Base-by-base conservation (phyloP, 495 filamentous ascomycete genomes). In the Lasiosphaeria hispida region DNA sequence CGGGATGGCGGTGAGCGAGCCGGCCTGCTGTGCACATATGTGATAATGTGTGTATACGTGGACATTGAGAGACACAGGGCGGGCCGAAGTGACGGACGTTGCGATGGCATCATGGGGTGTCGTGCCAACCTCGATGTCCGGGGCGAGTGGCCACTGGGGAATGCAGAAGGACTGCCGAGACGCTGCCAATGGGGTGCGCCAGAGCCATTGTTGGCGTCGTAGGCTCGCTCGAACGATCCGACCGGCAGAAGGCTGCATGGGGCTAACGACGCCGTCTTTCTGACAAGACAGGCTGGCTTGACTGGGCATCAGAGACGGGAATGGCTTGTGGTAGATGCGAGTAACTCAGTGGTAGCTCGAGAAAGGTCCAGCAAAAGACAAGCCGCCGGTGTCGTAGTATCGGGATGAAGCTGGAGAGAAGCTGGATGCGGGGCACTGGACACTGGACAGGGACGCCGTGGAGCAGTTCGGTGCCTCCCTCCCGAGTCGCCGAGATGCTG, bases 171-270 rank as follows among this genome's bases (percentile, higher is more conserved):
- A 17, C 43, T 47, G 17, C 43, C 43, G 18, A 47, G 48, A 50
- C 48, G 7, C 30, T 37, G 30, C 48, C 48, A 50, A 50, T 50
- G 30, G 48, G 48, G 23, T 30, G 23, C 23, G 23, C 23, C 23
- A 50, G 48, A 35, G 19, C 30, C 19, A 50, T 11, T 14, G 30
- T 15, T 10, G 30, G 13, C 43, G 19, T 37, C 48, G 14, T 41
- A 15, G 39, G 39, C 39, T 41, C 39, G 39, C 39, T 41, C 39
- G 14, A 37, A 50, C 18, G 7, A 50, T 37, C 48, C 48, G 48
- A 50, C 30, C 48, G 9, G 34, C 34, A 50, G 48, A 50, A 36
- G 48, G 48, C 48, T 50, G 34, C 48, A 50, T 23, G 18, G 15
- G 4, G 34, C 30, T 50, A 50, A 34, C 30, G 10, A 34, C 48